A percentile compares a stretch with the other conserved stretches of the same genome.
Evolutionary conservation across 495 filamentous ascomycete genomes (phyloP).

Genomic region (Trichoderma erinaceum): DNA sequence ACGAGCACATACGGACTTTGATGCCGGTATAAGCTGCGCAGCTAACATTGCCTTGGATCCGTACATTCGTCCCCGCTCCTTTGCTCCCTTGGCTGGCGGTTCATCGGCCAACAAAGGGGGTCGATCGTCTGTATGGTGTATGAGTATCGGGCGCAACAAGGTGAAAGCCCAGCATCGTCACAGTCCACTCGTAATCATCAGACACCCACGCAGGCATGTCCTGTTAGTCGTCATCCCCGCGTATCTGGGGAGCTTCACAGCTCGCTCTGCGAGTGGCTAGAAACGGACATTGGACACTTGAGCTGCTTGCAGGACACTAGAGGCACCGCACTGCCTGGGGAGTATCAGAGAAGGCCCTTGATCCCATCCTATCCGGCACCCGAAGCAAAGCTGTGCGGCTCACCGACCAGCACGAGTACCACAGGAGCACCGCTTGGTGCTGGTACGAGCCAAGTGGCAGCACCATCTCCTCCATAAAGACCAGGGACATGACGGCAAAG

Average conservation of each 20-base stretch:
- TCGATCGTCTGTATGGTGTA: too few relatives aligned
- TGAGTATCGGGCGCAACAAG: too few relatives aligned
- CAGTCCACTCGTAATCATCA: too few relatives aligned
- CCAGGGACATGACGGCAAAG: not conserved
- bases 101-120: constrained; percentile 3
- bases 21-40: not conserved
- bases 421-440: not conserved
- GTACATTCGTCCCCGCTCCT: not conserved
- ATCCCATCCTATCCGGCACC: not conserved
- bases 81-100: not conserved
- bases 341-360: not conserved
- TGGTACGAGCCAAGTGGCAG: not conserved
- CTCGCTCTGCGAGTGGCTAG: not conserved
- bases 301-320: constrained; percentile 2
- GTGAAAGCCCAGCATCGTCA: too few relatives aligned
- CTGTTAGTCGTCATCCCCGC: not conserved
- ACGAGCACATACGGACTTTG: too few relatives aligned
- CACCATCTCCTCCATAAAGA: not conserved
- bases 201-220: too few relatives aligned
- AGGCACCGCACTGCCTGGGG: not conserved
- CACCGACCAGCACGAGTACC: not conserved
- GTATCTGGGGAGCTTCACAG: not conserved
- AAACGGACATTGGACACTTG: constrained; percentile 1
- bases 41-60: not conserved
- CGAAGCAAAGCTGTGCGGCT: constrained; percentile 1